These are phyloP conservation scores for thale cress (Arabidopsis thaliana) DNA, from an alignment of 345 rosid genomes.

Conservation along the genomic window TAIR10.1 NC_003071.7:14145001-14145500, in stretches of 20 bases:
- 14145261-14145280: slow-evolving; percentile 65
- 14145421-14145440: neutral
- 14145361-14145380: slow-evolving; percentile 75
- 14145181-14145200: neutral
- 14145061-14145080: slow-evolving; percentile 77
- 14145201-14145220: slow-evolving; percentile 10
- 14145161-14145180: neutral
- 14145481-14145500: slow-evolving; percentile 83
- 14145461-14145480: neutral
- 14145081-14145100: slow-evolving; percentile 67
- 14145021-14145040: slow-evolving; percentile 74
- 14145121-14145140: slow-evolving; percentile 57
- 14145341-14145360: slow-evolving; percentile 59
- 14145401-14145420: neutral
- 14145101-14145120: slow-evolving; percentile 65
- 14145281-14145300: slow-evolving; percentile 60
- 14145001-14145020: slow-evolving; percentile 48
- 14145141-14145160: neutral
- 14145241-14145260: slow-evolving; percentile 4
- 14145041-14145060: slow-evolving; percentile 67
- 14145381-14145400: slow-evolving; percentile 67
- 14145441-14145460: neutral
- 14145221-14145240: neutral
- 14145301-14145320: slow-evolving; percentile 77
- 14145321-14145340: slow-evolving; percentile 61